phyloP scores from a whole-genome alignment of 225 moss, liverwort and hornwort species.

The Sphagnum tenellum region DNA sequence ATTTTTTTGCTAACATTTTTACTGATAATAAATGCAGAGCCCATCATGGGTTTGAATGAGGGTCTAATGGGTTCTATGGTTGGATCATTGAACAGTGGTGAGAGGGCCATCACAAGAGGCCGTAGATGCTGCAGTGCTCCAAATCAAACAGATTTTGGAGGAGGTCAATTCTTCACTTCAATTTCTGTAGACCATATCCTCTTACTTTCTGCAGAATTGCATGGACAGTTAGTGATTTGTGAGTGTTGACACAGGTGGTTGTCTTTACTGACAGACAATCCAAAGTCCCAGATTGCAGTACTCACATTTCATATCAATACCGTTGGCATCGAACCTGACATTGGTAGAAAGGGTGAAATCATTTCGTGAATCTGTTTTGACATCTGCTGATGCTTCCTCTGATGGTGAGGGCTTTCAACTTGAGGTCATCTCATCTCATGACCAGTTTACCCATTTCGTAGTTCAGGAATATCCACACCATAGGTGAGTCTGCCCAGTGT shows the following conservation, averaged over 20 bases:
- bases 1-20: background rate
- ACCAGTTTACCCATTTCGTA: too few relatives aligned
- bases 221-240: background rate
- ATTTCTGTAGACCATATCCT: too few relatives aligned
- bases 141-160: constrained; percentile 32
- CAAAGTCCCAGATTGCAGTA: constrained; percentile 60
- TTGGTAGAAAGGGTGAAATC: constrained; percentile 47
- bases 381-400: constrained; percentile 13
- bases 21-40: constrained; percentile 15
- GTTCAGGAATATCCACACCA: too few relatives aligned
- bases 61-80: constrained; percentile 1
- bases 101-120: constrained; percentile 29
- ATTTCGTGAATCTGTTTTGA: constrained; percentile 54
- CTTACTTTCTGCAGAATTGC: background rate
- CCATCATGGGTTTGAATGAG: background rate
- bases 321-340: constrained; percentile 45
- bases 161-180: constrained; percentile 17
- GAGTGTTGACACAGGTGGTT: too few relatives aligned
- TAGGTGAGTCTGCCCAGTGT: too few relatives aligned
- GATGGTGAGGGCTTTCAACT: constrained; percentile 11
- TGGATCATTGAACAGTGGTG: constrained; percentile 18
- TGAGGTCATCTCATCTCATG: background rate
- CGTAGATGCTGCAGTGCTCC: constrained; percentile 26
- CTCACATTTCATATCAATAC: constrained; percentile 85
- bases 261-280: constrained; percentile 35